Conservation (phyloP, 1,284 basidiomycete genomes). For the Malassezia dermatis region DNA sequence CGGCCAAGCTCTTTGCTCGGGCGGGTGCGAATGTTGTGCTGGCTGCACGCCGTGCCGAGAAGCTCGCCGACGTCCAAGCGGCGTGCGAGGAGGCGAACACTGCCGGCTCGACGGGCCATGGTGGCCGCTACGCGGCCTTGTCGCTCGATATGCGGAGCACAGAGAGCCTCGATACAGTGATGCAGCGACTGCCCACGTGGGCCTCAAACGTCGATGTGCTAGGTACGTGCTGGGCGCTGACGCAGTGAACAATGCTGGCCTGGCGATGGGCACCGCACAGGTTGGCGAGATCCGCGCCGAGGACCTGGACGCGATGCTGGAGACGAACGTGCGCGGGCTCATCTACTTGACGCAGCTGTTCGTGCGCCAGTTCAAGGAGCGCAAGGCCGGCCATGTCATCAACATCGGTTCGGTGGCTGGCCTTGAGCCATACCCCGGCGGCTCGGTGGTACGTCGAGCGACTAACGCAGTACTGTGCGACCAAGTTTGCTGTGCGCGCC, state of each 20-base stretch:
- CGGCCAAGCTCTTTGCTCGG: slow-evolving; percentile 30
- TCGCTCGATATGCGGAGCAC: slow-evolving; percentile 35
- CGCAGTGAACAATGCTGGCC: slow-evolving; percentile 54
- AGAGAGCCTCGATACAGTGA: slow-evolving; percentile 22
- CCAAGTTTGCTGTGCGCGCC: slow-evolving; percentile 78
- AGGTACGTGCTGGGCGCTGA: slow-evolving; percentile 1
- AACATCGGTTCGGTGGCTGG: slow-evolving; percentile 90
- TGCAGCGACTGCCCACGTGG: slow-evolving; percentile 35
- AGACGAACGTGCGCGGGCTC: slow-evolving; percentile 81
- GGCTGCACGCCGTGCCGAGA: slow-evolving; percentile 48
- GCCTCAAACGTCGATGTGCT: slow-evolving; percentile 36
- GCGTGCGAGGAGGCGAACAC: slow-evolving; percentile 62
- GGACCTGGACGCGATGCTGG: slow-evolving; percentile 71
- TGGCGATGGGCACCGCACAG: slow-evolving; percentile 66
- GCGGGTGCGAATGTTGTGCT: slow-evolving; percentile 51
- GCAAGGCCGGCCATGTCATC: slow-evolving; percentile 80
- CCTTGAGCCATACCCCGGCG: slow-evolving; percentile 66
- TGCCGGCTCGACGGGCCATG: slow-evolving; percentile 58
- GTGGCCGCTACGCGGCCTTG: slow-evolving; percentile 35
- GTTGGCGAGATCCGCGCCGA: slow-evolving; percentile 66
- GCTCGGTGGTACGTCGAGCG: slow-evolving; percentile 17
- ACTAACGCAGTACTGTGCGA: slow-evolving; percentile 46
- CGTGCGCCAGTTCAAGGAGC: slow-evolving; percentile 61
- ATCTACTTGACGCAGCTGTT: slow-evolving; percentile 67
- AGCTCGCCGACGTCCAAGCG: slow-evolving; percentile 39